Evolutionary conservation across 202 grass and related monocot genomes (phyloP).

Genomic region (Carex arenaria): DNA sequence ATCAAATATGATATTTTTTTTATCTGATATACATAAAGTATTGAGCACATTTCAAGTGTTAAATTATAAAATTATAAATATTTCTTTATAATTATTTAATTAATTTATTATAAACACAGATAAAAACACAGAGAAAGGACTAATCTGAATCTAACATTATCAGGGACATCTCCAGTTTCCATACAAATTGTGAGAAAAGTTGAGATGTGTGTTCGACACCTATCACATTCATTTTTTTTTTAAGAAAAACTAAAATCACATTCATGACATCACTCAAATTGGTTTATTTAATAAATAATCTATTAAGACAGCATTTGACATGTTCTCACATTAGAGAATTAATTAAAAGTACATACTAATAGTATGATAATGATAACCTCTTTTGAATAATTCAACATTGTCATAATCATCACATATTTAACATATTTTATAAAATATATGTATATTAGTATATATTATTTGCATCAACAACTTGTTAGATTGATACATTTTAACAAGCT

Average conservation of each 20-base stretch:
- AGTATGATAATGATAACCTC: background rate
- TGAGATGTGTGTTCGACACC: no score
- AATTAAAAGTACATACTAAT: background rate
- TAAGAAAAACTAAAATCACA: background rate
- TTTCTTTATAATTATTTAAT: no score
- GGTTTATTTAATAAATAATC: background rate
- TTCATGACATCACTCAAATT: background rate
- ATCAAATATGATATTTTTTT: background rate
- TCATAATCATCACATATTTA: background rate
- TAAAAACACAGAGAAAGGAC: background rate
- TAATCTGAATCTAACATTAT: no score
- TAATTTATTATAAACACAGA: no score
- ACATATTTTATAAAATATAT: background rate
- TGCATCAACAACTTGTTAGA: background rate
- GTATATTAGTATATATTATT: background rate
- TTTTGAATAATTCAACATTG: background rate
- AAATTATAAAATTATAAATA: background rate
- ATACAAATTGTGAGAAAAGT: no score
- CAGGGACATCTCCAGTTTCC: no score
- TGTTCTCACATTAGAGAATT: background rate
- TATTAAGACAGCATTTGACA: background rate
- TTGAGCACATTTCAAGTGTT: no score
- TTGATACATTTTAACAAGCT: background rate
- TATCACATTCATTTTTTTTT: background rate
- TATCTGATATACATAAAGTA: no score